phyloP scores from a whole-genome alignment of 176 grass and related monocot species.

The Bolboschoenus planiculmis region DNA sequence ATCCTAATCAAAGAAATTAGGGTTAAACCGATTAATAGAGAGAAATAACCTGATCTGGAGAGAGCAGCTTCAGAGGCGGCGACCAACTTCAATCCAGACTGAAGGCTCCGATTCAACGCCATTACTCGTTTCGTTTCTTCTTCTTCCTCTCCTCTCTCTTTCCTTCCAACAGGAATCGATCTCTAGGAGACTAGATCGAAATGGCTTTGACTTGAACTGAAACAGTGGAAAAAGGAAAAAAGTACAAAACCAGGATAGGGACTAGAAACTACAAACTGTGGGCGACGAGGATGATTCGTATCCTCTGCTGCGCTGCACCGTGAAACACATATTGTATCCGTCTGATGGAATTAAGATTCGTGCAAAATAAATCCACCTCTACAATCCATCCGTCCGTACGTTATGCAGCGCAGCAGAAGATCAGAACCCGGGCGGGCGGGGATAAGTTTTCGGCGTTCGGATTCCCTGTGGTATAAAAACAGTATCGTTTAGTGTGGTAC shows the following conservation, averaged over 20 bases:
- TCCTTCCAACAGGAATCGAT: not conserved
- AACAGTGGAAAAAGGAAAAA: not conserved
- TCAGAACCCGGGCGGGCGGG: too few species aligned
- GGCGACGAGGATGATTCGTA: too few species aligned
- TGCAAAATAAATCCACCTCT: too few species aligned
- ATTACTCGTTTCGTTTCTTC: not conserved
- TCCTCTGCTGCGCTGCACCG: too few species aligned
- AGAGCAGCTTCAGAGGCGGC: slow-evolving; percentile 35
- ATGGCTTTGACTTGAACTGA: not conserved
- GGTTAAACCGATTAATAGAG: not conserved
- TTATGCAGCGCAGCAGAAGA: too few species aligned
- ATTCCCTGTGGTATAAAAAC: not conserved
- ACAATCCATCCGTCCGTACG: too few species aligned
- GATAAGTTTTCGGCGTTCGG: not conserved
- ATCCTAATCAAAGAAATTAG: not conserved
- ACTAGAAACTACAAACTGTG: not conserved
- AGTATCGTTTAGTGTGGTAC: not conserved
- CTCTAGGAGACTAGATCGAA: not conserved
- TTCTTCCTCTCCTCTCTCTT: not conserved
- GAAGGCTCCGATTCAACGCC: slow-evolving; percentile 54
- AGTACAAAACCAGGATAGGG: not conserved
- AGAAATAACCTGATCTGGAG: slow-evolving; percentile 50
- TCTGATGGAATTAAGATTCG: too few species aligned
- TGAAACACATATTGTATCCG: too few species aligned
- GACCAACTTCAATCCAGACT: slow-evolving; percentile 53